Conservation (phyloP, 768 basidiomycete species). For the Mycena albidolilacea region DNA sequence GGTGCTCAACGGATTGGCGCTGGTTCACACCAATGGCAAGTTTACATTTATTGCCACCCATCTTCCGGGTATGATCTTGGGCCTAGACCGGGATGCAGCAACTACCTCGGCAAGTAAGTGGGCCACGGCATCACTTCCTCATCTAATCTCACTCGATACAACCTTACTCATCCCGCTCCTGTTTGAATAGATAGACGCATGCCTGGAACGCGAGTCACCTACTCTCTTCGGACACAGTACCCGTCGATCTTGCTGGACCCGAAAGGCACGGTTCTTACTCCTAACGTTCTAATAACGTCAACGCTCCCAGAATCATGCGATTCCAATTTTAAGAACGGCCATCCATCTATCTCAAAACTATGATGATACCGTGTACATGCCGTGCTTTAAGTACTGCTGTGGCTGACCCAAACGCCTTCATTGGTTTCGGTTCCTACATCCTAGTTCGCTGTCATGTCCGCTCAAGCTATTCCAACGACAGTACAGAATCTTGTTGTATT, state of each 20-base stretch:
- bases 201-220: not conserved
- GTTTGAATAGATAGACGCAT: not conserved
- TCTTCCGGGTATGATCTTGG: not conserved
- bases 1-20: too few species aligned
- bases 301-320: not conserved
- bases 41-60: not conserved
- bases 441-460: constrained; percentile 11
- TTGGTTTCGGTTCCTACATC: not conserved
- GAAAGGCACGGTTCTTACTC: not conserved
- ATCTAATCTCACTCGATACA: not conserved
- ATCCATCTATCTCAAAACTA: too few species aligned
- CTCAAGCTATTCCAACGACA: constrained; percentile 31
- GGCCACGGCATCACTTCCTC: not conserved
- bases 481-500: constrained; percentile 31
- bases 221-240: too few species aligned
- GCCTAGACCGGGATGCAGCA: too few species aligned
- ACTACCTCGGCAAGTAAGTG: too few species aligned
- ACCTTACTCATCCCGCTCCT: not conserved
- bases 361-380: too few species aligned
- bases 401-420: too few species aligned
- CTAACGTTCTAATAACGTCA: not conserved
- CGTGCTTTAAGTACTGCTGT: too few species aligned
- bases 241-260: not conserved
- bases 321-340: not conserved
- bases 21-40: too few species aligned